Percentiles rank a stretch among this genome's conserved stretches.
phyloP scores from a whole-genome alignment of 2,329 filamentous ascomycete genomes.

The Hyphodiscus sp. region DNA sequence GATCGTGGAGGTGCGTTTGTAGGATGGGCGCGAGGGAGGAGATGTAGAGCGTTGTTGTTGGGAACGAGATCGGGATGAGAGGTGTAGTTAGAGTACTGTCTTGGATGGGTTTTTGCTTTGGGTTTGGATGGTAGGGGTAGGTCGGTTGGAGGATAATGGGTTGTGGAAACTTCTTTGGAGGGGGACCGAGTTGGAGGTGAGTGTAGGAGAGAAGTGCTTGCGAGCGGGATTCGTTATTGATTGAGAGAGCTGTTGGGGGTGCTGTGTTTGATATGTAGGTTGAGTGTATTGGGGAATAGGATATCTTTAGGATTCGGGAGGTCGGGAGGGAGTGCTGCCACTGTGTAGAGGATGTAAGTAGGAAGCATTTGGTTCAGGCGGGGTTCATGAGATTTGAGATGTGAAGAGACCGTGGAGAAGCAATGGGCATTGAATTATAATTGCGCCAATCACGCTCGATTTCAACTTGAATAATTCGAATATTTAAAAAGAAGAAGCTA shows the following conservation, averaged over 20 bases:
- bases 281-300: constrained; percentile 12
- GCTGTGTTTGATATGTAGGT: constrained; percentile 18
- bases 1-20: constrained; percentile 11
- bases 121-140: neutral
- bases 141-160: neutral
- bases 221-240: constrained; percentile 18
- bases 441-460: neutral
- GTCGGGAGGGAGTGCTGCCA: constrained; percentile 1
- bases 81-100: neutral
- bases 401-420: no score
- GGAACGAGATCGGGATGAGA: constrained; percentile 15
- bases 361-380: no score
- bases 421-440: no score
- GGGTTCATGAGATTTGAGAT: neutral
- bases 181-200: neutral
- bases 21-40: constrained; percentile 16
- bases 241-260: constrained; percentile 16
- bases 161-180: neutral
- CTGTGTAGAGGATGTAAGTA: constrained; percentile 8
- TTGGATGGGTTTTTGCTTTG: neutral
- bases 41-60: constrained; percentile 18
- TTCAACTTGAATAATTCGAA: neutral
- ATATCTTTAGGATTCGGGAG: constrained; percentile 21
- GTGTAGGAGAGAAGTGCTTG: constrained; percentile 1
- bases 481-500: neutral